phyloP scores from a whole-genome alignment of 1,284 basidiomycete species.

The Trichosporon faecale region DNA sequence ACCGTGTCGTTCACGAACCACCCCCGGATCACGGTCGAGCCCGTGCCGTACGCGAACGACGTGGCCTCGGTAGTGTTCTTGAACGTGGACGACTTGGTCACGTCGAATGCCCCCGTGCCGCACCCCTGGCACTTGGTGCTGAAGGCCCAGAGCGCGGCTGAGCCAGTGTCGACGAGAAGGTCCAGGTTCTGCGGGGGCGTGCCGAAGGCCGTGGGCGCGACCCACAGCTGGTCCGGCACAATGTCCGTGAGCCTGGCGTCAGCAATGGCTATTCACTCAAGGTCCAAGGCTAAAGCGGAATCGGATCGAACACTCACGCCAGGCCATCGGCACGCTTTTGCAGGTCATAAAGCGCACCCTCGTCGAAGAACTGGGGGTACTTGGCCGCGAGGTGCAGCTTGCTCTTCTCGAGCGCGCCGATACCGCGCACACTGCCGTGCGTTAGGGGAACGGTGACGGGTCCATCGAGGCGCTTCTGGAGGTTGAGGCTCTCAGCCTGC shows the following conservation, averaged over 20 bases:
- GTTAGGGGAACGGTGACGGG: neutral
- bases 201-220: neutral
- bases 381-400: neutral
- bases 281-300: no score
- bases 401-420: neutral
- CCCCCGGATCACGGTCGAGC: neutral
- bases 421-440: neutral
- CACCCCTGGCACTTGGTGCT: neutral
- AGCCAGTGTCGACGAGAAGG: neutral
- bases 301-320: neutral
- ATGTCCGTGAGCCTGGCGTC: neutral
- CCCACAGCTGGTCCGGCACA: neutral
- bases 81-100: neutral
- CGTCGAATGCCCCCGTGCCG: neutral
- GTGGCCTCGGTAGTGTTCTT: neutral
- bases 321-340: neutral
- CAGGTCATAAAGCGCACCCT: neutral
- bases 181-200: neutral
- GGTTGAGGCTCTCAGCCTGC: neutral
- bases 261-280: neutral
- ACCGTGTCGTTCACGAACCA: neutral
- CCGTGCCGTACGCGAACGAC: neutral
- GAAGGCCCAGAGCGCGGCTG: neutral
- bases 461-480: neutral
- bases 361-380: neutral